Base-by-base conservation (phyloP, 2,329 filamentous ascomycete genomes). In the Aspergillus costaricaensis region DNA sequence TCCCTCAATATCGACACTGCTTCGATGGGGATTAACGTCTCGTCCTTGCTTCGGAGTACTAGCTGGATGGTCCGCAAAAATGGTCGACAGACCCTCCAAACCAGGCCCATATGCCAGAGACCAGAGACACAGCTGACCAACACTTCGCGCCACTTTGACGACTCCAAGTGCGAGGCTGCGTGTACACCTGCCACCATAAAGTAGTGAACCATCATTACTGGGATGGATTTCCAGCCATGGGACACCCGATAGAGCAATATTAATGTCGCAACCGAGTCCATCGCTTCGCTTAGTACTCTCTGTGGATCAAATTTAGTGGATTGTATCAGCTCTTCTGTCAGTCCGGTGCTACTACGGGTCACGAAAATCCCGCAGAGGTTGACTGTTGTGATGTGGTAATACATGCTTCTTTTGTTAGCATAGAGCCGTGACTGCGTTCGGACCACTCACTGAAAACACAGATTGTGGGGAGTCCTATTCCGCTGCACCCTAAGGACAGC, bases 131-230 rank as follows among this genome's bases (percentile, higher is more conserved):
- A 55, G 53, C 53, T 55, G 10, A 55, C 39, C 21, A 55, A 41
- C 41, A 47, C 53, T 32, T 55, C 53, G 41, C 53, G 53, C 53
- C 53, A 55, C 19, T 55, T 55, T 6, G 53, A 55, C 14, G 53
- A 55, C n/a, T 44, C 39, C 39, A 55, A 39, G 19, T 55, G 41
- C 14, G 53, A 47, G 17, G 53, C 53, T 5, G 53, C 39, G 23
- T 55, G 53, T 3, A 55, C 25, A n/a, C 53, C 53, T 2, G 19
- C 43, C 1, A 55, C 53, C 12, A 55, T n/a, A 15, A 55, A 55
- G 25, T 55, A 55, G 53, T 55, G 53, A 3, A 38, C 41, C 53
- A 55, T 55, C 38, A 55, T 41, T 8, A 55, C 5, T 5, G 53
- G 53, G 12, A 30, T 38, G 3, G 53, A 55, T 14, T 55, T 55